These are phyloP conservation scores for Moricandia arvensis DNA, from an alignment of 345 rosid species.

Conservation along the genomic window DNA sequence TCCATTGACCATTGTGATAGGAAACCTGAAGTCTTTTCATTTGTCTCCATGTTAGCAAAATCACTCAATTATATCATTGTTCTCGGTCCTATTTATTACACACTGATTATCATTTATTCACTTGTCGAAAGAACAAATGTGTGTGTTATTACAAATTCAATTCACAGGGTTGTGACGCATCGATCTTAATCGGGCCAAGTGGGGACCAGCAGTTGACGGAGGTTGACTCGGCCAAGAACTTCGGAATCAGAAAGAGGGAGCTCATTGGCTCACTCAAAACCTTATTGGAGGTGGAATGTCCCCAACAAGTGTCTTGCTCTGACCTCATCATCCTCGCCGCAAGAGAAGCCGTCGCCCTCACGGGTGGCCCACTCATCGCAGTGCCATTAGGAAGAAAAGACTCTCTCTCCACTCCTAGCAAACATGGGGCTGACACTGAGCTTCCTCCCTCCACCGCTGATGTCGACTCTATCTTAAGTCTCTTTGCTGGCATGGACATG, in stretches of 20 bases:
- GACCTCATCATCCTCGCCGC: slow-evolving; percentile 49
- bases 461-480: slow-evolving; percentile 37
- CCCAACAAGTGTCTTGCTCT: slow-evolving; percentile 47
- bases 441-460: slow-evolving; percentile 45
- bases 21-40: neutral
- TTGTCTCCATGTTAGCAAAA: neutral
- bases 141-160: neutral
- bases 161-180: slow-evolving; percentile 50
- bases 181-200: slow-evolving; percentile 40
- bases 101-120: neutral
- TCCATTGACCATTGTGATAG: neutral
- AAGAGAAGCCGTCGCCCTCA: slow-evolving; percentile 42
- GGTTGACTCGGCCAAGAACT: slow-evolving; percentile 43
- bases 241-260: slow-evolving; percentile 47
- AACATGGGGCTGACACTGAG: slow-evolving; percentile 40
- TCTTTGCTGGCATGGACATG: slow-evolving; percentile 40
- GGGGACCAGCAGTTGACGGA: slow-evolving; percentile 32
- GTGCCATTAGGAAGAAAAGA: slow-evolving; percentile 48
- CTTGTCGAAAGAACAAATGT: neutral
- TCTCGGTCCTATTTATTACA: neutral
- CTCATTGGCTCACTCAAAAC: slow-evolving; percentile 37
- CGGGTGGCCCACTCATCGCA: slow-evolving; percentile 40
- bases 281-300: slow-evolving; percentile 43
- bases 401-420: slow-evolving; percentile 25
- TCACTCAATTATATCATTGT: neutral